These are phyloP conservation scores for Trichoderma sp. DNA, from an alignment of 2,329 filamentous ascomycete species.

Conservation along the genomic window DNA sequence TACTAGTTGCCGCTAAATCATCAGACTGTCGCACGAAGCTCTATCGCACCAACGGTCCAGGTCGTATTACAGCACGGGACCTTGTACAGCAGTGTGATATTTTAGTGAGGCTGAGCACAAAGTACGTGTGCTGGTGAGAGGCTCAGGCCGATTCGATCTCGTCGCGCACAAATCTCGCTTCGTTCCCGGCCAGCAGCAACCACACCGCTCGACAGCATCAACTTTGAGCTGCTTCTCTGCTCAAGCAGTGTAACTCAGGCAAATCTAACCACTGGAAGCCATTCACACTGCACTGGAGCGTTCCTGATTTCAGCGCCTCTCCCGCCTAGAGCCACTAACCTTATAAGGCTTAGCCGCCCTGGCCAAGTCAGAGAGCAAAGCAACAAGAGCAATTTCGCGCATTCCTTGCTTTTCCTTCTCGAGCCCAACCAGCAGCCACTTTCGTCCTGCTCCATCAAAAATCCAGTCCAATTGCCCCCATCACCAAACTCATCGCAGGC, in stretches of 20 bases:
- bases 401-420: constrained; percentile 26
- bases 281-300: background rate
- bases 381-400: constrained; percentile 40
- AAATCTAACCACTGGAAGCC: background rate
- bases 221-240: background rate
- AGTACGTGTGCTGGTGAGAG: background rate
- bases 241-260: background rate
- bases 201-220: background rate
- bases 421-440: constrained; percentile 19
- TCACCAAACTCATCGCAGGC: constrained; percentile 21
- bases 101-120: background rate
- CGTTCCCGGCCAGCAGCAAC: background rate
- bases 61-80: background rate
- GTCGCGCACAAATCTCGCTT: constrained; percentile 18
- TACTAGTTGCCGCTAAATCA: background rate
- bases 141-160: background rate
- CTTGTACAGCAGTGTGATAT: background rate
- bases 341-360: constrained; percentile 25
- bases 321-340: constrained; percentile 18
- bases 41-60: background rate
- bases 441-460: constrained; percentile 11
- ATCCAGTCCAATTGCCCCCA: background rate
- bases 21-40: background rate
- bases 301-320: background rate
- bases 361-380: constrained; percentile 17